phyloP scores from a whole-genome alignment of 1,284 basidiomycete genomes.

The Bondarzewia mesenterica region DNA sequence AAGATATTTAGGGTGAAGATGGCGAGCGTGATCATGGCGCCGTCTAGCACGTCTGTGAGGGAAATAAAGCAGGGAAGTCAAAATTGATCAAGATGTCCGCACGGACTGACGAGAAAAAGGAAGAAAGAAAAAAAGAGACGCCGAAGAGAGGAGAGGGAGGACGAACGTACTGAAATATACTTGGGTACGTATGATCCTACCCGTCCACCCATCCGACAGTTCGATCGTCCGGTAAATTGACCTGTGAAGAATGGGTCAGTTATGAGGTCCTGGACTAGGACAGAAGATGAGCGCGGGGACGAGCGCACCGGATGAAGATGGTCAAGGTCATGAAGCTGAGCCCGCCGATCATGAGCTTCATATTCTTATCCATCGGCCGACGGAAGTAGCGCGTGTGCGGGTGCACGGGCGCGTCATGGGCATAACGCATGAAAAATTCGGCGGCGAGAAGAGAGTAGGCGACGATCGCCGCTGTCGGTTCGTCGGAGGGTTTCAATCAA shows the following conservation, averaged over 20 bases:
- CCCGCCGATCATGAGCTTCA: slow-evolving; percentile 22
- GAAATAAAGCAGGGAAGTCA: background rate
- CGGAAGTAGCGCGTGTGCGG: no score
- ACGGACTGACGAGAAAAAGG: background rate
- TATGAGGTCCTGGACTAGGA: no score
- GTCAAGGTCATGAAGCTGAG: slow-evolving; percentile 21
- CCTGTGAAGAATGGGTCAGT: background rate
- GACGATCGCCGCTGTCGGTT: slow-evolving; percentile 23
- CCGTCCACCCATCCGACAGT: slow-evolving; percentile 45
- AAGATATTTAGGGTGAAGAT: slow-evolving; percentile 47
- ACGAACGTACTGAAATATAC: slow-evolving; percentile 42
- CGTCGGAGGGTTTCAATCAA: background rate
- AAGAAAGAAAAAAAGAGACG: background rate
- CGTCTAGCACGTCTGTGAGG: slow-evolving; percentile 46
- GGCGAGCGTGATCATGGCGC: slow-evolving; percentile 49
- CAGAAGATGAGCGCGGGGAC: background rate
- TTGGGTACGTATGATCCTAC: slow-evolving; percentile 44
- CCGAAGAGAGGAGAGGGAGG: background rate
- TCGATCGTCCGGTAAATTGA: slow-evolving; percentile 36
- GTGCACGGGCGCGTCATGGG: slow-evolving; percentile 25
- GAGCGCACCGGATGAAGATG: slow-evolving; percentile 24
- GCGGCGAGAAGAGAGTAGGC: slow-evolving; percentile 24
- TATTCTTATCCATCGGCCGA: slow-evolving; percentile 10
- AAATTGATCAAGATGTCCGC: background rate
- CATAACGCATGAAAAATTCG: slow-evolving; percentile 33